These are phyloP conservation scores for Cordyceps cicadae DNA, from an alignment of 2,329 filamentous ascomycete species.

Conservation along the genomic window DNA sequence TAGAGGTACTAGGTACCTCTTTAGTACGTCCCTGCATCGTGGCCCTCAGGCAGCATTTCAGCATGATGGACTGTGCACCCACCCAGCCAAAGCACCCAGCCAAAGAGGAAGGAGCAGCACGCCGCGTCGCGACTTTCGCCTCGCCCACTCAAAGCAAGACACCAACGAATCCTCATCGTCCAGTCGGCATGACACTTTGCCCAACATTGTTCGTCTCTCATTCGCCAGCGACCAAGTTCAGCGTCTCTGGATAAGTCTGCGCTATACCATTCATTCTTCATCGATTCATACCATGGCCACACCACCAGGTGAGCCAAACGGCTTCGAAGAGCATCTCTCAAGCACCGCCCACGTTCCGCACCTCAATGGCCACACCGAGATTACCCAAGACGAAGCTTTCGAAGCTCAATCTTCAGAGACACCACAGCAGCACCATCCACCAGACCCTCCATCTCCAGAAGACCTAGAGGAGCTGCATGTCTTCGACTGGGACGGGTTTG, in stretches of 20 bases:
- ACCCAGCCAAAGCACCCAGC: background rate
- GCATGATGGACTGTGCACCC: too few relatives aligned
- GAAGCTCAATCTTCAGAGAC: background rate
- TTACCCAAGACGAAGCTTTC: background rate
- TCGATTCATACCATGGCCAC: background rate
- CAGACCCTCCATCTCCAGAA: constrained; percentile 2
- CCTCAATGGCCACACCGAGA: constrained; percentile 1
- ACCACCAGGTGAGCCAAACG: constrained; percentile 1
- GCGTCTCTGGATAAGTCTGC: background rate
- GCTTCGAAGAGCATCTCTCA: background rate
- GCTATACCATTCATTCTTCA: background rate
- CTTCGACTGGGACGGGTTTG: constrained; percentile 74
- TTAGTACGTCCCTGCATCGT: too few relatives aligned
- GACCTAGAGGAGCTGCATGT: constrained; percentile 15
- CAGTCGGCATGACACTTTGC: too few relatives aligned
- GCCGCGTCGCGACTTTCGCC: background rate
- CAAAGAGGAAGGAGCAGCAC: background rate
- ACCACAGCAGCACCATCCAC: background rate
- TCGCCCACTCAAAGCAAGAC: background rate
- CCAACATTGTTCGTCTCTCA: background rate
- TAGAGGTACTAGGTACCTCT: too few relatives aligned
- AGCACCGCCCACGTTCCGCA: background rate
- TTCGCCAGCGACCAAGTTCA: too few relatives aligned
- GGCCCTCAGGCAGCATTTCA: too few relatives aligned
- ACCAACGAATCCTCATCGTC: background rate